phyloP scores from a whole-genome alignment of 805 yeast species.

The Wickerhamomyces canadensis region DNA sequence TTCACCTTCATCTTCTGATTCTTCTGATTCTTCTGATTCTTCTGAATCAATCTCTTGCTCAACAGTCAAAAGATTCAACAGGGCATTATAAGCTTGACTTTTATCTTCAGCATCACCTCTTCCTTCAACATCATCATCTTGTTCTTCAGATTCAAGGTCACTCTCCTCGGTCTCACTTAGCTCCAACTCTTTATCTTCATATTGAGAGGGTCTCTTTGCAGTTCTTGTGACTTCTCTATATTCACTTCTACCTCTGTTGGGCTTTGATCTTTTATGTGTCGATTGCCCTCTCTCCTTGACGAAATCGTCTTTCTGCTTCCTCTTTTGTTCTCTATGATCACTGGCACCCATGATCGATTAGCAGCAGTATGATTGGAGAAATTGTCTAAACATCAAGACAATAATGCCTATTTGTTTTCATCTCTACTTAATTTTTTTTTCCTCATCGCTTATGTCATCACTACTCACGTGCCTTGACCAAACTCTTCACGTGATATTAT shows the following conservation, averaged over 20 bases:
- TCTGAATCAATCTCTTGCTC: constrained; percentile 32
- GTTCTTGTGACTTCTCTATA: constrained; percentile 56
- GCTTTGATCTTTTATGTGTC: constrained; percentile 10
- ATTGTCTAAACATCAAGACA: too few species aligned
- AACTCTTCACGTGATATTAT: not conserved
- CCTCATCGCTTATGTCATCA: constrained; percentile 1
- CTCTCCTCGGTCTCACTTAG: constrained; percentile 14
- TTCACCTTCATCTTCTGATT: constrained; percentile 17
- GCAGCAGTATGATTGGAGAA: too few species aligned
- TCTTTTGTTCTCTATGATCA: constrained; percentile 8
- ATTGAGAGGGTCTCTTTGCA: constrained; percentile 31
- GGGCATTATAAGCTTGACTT: constrained; percentile 58
- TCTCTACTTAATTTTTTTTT: not conserved
- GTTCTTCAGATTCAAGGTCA: constrained; percentile 11
- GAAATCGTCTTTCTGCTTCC: constrained; percentile 1
- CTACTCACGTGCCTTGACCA: too few species aligned
- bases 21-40: constrained; percentile 11
- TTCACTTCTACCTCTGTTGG: constrained; percentile 51
- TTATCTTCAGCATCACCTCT: constrained; percentile 17
- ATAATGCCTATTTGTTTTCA: too few species aligned
- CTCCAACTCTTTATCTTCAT: constrained; percentile 14
- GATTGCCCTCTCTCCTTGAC: not conserved
- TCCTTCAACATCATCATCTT: constrained; percentile 6
- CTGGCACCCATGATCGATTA: constrained; percentile 10
- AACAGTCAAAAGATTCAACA: constrained; percentile 52